Conservation (phyloP, 768 basidiomycete species). For the Calocera cornea region DNA sequence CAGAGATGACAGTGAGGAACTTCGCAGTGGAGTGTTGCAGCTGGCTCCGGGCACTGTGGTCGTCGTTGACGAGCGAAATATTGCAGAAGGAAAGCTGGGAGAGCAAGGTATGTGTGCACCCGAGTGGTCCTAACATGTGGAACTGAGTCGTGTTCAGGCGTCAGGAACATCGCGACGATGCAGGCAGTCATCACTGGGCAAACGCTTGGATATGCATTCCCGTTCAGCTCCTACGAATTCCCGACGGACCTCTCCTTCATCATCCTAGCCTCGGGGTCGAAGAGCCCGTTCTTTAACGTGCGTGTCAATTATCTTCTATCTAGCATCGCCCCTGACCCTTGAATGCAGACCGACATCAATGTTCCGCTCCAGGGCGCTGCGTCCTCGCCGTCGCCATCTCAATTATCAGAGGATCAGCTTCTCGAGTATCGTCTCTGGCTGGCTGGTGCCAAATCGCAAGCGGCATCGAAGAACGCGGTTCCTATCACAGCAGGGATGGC, state of each 20-base stretch:
- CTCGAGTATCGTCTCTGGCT: neutral
- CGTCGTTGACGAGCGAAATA: slow-evolving; percentile 49
- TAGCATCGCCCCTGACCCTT: neutral
- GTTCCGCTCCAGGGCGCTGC: slow-evolving; percentile 33
- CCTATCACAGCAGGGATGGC: neutral
- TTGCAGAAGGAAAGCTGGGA: slow-evolving; percentile 52
- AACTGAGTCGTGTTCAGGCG: too few species aligned
- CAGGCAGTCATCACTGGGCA: slow-evolving; percentile 54
- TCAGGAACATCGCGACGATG: slow-evolving; percentile 47
- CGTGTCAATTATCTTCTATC: neutral
- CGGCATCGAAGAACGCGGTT: neutral
- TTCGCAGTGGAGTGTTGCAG: slow-evolving; percentile 63
- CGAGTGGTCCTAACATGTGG: too few species aligned
- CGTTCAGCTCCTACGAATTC: slow-evolving; percentile 57
- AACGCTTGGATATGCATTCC: slow-evolving; percentile 59
- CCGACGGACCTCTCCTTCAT: slow-evolving; percentile 59
- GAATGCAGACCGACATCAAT: slow-evolving; percentile 42
- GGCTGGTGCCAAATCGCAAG: neutral
- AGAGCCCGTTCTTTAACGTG: slow-evolving; percentile 64
- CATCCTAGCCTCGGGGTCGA: slow-evolving; percentile 46
- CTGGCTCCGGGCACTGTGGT: slow-evolving; percentile 47
- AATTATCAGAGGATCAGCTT: neutral
- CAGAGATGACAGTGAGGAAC: slow-evolving; percentile 53
- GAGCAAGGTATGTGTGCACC: slow-evolving; percentile 37
- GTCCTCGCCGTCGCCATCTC: slow-evolving; percentile 8